Percentiles rank a stretch among this genome's conserved stretches.
These are phyloP conservation scores for Trebouxia gelatinosa DNA, from an alignment of 163 green algal genomes.

Conservation along the genomic window DNA sequence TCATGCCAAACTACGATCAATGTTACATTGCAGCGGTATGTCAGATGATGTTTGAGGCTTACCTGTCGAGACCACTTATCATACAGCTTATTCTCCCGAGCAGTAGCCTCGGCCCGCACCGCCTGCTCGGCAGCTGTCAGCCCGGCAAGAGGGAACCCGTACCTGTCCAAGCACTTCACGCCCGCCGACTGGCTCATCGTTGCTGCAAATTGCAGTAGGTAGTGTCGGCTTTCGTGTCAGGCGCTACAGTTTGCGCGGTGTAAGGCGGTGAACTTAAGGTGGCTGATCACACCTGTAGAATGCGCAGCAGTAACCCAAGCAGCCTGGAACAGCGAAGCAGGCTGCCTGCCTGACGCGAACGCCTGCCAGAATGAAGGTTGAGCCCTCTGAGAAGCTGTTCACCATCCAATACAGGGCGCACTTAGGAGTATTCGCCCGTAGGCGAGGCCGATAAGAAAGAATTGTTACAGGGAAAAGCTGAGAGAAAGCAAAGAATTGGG, in stretches of 20 bases:
- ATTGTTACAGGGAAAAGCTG: not conserved
- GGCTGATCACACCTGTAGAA: conserved; percentile 30
- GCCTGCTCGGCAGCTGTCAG: conserved; percentile 27
- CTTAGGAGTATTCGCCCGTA: conserved; percentile 1
- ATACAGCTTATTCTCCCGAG: conserved; percentile 11
- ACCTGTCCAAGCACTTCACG: conserved; percentile 33
- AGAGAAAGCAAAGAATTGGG: not conserved
- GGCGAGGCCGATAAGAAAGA: conserved; percentile 4
- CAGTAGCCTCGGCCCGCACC: conserved; percentile 20
- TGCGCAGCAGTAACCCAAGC: conserved; percentile 27
- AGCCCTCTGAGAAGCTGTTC: conserved; percentile 23
- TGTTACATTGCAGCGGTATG: not conserved
- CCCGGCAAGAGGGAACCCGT: conserved; percentile 31
- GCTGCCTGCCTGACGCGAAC: conserved; percentile 23
- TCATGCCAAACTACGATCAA: not conserved
- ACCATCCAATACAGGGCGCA: conserved; percentile 18
- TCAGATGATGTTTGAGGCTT: not conserved
- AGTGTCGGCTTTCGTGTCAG: too few relatives aligned
- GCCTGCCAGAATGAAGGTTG: conserved; percentile 27
- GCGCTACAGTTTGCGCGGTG: too few relatives aligned
- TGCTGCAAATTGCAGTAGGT: too few relatives aligned
- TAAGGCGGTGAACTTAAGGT: too few relatives aligned
- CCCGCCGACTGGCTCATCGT: conserved; percentile 26
- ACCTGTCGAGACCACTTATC: conserved; percentile 22
- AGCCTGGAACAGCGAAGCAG: conserved; percentile 27